phyloP scores from a whole-genome alignment of 371 early-diverging fungal species.

The Circinella umbellata region DNA sequence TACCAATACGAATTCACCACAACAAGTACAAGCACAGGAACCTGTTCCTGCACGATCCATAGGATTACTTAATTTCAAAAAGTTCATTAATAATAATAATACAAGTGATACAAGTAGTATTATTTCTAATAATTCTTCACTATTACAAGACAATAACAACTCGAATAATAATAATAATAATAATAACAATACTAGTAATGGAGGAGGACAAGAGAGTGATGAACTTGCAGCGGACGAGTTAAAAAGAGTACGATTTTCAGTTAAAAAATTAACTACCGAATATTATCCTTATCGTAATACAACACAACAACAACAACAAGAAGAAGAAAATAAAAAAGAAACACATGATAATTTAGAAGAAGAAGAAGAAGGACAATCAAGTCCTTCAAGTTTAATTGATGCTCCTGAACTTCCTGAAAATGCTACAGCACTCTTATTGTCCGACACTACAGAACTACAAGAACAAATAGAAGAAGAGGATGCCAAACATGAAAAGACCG shows the following conservation, averaged over 20 bases:
- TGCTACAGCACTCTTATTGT: constrained; percentile 5
- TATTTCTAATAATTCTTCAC: constrained; percentile 4
- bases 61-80: constrained; percentile 22
- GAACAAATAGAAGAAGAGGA: neutral
- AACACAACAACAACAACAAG: neutral
- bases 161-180: neutral
- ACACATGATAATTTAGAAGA: neutral
- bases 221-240: constrained; percentile 42
- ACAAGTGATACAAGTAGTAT: neutral
- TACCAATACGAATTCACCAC: constrained; percentile 12
- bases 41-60: constrained; percentile 14
- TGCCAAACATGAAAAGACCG: constrained; percentile 2
- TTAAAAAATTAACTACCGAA: constrained; percentile 58
- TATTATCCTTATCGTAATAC: constrained; percentile 36
- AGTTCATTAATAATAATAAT: constrained; percentile 22
- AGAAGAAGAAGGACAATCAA: constrained; percentile 6
- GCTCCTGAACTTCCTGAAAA: constrained; percentile 14
- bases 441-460: neutral
- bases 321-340: neutral
- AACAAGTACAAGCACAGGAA: constrained; percentile 23
- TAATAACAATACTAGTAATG: neutral
- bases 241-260: constrained; percentile 65
- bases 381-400: neutral
- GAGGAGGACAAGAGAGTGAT: constrained; percentile 11
- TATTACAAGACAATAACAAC: neutral